These are phyloP conservation scores for Aphanomyces cochlioides DNA, from an alignment of 352 stramenopile genomes.

Conservation along the genomic window DNA sequence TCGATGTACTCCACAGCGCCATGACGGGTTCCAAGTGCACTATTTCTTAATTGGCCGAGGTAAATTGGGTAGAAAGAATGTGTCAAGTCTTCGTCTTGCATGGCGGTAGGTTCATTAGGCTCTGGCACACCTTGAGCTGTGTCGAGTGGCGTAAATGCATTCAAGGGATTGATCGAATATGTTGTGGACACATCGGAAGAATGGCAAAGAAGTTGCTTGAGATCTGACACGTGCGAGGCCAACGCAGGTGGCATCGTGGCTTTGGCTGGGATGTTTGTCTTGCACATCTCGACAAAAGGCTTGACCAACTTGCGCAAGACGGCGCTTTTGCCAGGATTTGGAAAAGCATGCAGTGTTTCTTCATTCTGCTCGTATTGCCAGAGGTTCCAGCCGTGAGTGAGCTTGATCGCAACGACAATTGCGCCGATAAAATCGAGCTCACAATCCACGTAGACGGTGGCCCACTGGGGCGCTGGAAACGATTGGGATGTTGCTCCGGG, in stretches of 20 bases:
- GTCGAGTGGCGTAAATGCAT: constrained; percentile 15
- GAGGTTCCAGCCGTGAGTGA: constrained; percentile 76
- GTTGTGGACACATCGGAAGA: background rate
- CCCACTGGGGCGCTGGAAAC: background rate
- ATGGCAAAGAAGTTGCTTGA: background rate
- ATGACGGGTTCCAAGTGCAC: background rate
- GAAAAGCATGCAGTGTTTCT: background rate
- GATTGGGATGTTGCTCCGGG: constrained; percentile 29
- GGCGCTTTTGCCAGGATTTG: background rate
- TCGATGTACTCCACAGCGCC: constrained; percentile 9
- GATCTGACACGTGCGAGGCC: background rate
- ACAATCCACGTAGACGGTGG: constrained; percentile 36
- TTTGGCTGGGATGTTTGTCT: background rate
- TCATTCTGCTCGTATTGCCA: constrained; percentile 59
- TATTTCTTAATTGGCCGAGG: background rate
- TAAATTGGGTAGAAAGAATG: constrained; percentile 20
- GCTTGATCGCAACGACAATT: constrained; percentile 56
- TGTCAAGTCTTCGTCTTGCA: background rate
- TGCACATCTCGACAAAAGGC: constrained; percentile 11
- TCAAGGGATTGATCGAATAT: background rate
- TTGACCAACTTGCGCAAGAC: constrained; percentile 6
- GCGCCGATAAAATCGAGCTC: constrained; percentile 57
- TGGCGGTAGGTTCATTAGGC: background rate
- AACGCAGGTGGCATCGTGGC: background rate
- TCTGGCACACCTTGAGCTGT: background rate